phyloP scores from a whole-genome alignment of 2,329 filamentous ascomycete genomes.

The Akanthomyces dipterigenus region DNA sequence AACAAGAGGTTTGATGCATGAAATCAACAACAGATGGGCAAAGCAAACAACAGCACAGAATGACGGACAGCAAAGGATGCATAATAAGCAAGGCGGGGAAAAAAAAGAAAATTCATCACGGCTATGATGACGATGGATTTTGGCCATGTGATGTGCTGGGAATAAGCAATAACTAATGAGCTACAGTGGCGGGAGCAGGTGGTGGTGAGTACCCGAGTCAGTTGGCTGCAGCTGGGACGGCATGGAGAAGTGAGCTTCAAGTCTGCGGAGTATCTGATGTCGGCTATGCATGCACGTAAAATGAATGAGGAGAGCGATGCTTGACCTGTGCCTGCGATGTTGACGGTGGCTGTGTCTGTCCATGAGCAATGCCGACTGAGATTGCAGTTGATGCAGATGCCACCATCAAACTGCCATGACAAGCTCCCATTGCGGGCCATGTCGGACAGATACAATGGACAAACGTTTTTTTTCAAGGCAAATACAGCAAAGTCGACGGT shows the following conservation, averaged over 20 bases:
- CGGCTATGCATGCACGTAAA: too few species aligned
- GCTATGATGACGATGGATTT: neutral
- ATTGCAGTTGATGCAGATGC: too few species aligned
- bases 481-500: too few species aligned
- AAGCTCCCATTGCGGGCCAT: too few species aligned
- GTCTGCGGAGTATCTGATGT: neutral
- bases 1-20: neutral
- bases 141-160: neutral
- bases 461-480: too few species aligned
- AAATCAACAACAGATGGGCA: neutral
- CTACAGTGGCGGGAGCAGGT: neutral
- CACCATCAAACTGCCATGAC: too few species aligned
- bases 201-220: neutral
- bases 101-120: neutral
- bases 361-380: too few species aligned
- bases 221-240: neutral
- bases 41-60: neutral
- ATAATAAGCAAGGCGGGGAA: neutral
- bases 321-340: conserved; percentile 17
- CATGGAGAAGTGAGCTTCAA: neutral
- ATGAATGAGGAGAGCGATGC: too few species aligned
- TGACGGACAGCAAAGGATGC: neutral
- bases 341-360: too few species aligned
- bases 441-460: too few species aligned
- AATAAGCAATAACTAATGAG: neutral